These are phyloP conservation scores for Calonectria multiphialidica DNA, from an alignment of 2,329 filamentous ascomycete genomes.

Conservation along the genomic window DNA sequence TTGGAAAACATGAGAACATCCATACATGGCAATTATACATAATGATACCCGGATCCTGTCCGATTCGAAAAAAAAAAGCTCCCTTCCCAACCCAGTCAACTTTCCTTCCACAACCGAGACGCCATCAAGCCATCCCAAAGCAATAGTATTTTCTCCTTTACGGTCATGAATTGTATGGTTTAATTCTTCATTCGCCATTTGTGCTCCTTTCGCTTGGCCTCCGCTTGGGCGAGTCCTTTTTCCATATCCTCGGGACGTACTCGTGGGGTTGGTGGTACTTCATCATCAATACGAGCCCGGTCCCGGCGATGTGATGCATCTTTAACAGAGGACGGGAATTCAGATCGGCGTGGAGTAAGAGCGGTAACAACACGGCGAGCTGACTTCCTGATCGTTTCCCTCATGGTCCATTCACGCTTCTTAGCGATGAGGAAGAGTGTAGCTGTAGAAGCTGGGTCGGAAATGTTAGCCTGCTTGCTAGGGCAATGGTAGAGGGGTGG, in stretches of 20 bases:
- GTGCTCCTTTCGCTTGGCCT: conserved; percentile 50
- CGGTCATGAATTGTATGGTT: not conserved
- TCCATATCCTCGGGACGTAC: conserved; percentile 68
- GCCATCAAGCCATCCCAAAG: not conserved
- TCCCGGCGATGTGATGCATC: conserved; percentile 50
- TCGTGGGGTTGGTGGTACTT: conserved; percentile 71
- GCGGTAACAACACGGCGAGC: conserved; percentile 71
- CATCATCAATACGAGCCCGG: conserved; percentile 61
- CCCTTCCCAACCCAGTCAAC: conserved; percentile 22
- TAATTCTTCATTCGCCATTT: conserved; percentile 34
- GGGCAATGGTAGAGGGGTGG: not conserved
- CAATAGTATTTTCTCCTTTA: not conserved
- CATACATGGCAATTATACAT: conserved; percentile 43
- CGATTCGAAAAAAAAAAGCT: conserved; percentile 27
- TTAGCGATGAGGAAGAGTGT: conserved; percentile 84
- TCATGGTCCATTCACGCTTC: conserved; percentile 86
- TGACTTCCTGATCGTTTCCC: conserved; percentile 78
- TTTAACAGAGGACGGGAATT: conserved; percentile 71
- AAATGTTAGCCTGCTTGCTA: not conserved
- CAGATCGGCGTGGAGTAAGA: conserved; percentile 71
- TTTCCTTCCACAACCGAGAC: conserved; percentile 30
- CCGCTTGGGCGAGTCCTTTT: conserved; percentile 62
- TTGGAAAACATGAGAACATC: conserved; percentile 39
- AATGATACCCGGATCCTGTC: conserved; percentile 47
- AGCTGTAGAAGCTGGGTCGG: conserved; percentile 68